These are phyloP conservation scores for Cadophora sp. DNA, from an alignment of 2,329 filamentous ascomycete species.

Conservation along the genomic window DNA sequence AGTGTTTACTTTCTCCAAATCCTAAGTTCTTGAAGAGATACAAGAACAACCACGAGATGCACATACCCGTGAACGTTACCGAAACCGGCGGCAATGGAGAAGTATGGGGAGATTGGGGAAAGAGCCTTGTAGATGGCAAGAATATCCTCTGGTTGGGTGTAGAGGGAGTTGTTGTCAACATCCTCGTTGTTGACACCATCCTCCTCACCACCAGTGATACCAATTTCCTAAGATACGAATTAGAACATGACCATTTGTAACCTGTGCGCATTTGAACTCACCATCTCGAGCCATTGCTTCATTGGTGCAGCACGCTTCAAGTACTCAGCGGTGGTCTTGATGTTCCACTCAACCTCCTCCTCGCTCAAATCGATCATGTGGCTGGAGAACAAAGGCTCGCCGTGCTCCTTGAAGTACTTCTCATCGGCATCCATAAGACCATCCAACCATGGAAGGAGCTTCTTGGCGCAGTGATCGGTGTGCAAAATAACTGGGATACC, in stretches of 20 bases:
- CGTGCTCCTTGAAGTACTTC: conserved; percentile 90
- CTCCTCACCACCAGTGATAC: conserved; percentile 96
- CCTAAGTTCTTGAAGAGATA: background rate
- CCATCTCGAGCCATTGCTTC: conserved; percentile 99
- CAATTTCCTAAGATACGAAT: conserved; percentile 67
- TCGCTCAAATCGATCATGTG: conserved; percentile 99
- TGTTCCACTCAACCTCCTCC: conserved; percentile 89
- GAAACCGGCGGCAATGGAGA: conserved; percentile 97
- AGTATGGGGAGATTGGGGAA: conserved; percentile 87
- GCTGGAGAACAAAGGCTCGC: conserved; percentile 90
- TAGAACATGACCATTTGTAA: background rate
- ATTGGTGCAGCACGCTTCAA: conserved; percentile 92
- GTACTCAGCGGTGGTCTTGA: conserved; percentile 90
- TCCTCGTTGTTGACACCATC: conserved; percentile 98
- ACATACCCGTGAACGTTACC: conserved; percentile 84
- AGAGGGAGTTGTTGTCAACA: conserved; percentile 95
- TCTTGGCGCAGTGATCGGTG: conserved; percentile 99
- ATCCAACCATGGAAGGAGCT: conserved; percentile 97
- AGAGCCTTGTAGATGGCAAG: conserved; percentile 89
- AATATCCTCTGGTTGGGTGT: conserved; percentile 98
- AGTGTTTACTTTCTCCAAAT: background rate
- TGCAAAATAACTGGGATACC: conserved; percentile 91
- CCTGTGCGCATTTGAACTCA: conserved; percentile 48
- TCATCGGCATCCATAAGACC: conserved; percentile 96
- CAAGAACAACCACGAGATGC: background rate